A percentile compares a stretch with the other conserved stretches of the same genome.
phyloP scores from a whole-genome alignment of 192 early-diverging fungal species.

The Pilobolus umbonatus region DNA sequence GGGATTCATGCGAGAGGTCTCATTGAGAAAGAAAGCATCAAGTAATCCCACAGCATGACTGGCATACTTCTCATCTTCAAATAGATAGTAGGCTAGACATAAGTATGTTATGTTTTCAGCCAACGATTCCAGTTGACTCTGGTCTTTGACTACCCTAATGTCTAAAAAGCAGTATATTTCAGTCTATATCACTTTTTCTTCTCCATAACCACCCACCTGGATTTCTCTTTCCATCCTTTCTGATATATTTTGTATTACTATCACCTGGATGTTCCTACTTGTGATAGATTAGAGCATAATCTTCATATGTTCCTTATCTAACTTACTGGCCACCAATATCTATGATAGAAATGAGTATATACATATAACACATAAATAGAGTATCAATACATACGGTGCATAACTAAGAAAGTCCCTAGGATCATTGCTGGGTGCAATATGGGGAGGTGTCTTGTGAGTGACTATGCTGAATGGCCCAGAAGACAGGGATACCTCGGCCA shows the following conservation, averaged over 20 bases:
- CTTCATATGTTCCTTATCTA: background rate
- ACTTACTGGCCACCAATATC: constrained; percentile 30
- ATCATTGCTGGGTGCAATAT: constrained; percentile 28
- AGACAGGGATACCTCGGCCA: constrained; percentile 25
- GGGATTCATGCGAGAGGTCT: constrained; percentile 31
- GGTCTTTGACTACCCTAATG: constrained; percentile 16
- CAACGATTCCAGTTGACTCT: constrained; percentile 26
- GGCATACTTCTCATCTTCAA: constrained; percentile 22
- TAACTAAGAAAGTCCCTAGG: constrained; percentile 29
- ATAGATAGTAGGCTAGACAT: constrained; percentile 23
- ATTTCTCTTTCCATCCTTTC: constrained; percentile 32
- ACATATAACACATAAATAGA: background rate
- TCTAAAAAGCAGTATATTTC: constrained; percentile 10
- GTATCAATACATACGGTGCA: constrained; percentile 26
- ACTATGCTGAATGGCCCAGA: constrained; percentile 27
- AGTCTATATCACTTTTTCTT: background rate
- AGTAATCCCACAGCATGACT: constrained; percentile 17
- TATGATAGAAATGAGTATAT: background rate
- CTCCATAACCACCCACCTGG: constrained; percentile 17
- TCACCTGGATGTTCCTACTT: background rate
- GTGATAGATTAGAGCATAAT: background rate
- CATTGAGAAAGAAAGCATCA: constrained; percentile 23
- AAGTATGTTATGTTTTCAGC: constrained; percentile 25
- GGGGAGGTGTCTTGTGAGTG: constrained; percentile 12
- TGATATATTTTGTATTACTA: constrained; percentile 11